These are phyloP conservation scores for Monosporozyma aquatica DNA, from an alignment of 805 yeast species.

Conservation along the genomic window DNA sequence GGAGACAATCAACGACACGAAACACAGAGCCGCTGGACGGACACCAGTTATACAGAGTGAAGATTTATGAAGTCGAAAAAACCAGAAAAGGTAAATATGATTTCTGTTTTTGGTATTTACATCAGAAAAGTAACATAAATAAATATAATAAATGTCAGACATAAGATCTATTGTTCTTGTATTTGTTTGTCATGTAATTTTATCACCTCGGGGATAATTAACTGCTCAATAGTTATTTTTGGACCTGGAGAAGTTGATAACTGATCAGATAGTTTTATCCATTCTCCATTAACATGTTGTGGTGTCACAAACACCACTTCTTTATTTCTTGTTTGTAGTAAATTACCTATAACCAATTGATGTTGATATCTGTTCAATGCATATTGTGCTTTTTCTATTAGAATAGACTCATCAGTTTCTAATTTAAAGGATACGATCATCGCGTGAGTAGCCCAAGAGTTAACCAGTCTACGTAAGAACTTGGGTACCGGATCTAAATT, in stretches of 20 bases:
- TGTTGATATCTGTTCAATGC: constrained; percentile 84
- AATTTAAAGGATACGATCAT: constrained; percentile 91
- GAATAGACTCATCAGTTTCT: constrained; percentile 71
- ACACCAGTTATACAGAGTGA: too few species aligned
- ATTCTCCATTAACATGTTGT: constrained; percentile 28
- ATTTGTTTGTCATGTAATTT: constrained; percentile 40
- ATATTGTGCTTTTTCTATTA: constrained; percentile 63
- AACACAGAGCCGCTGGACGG: too few species aligned
- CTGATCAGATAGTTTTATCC: constrained; percentile 41
- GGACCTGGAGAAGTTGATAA: constrained; percentile 28
- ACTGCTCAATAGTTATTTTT: constrained; percentile 49
- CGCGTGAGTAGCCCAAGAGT: constrained; percentile 90
- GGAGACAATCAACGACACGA: too few species aligned
- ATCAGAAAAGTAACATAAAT: too few species aligned
- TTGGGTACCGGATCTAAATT: constrained; percentile 95
- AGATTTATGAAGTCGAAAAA: too few species aligned
- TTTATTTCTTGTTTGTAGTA: constrained; percentile 76
- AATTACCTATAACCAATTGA: constrained; percentile 89
- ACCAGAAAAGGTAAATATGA: too few species aligned
- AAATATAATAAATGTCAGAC: too few species aligned
- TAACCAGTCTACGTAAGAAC: constrained; percentile 77
- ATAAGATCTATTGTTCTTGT: constrained; percentile 2
- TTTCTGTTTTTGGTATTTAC: too few species aligned
- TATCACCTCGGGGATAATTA: constrained; percentile 72
- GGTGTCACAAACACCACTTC: constrained; percentile 74